phyloP scores from a whole-genome alignment of 805 yeast genomes.

The Candida loeiensis region DNA sequence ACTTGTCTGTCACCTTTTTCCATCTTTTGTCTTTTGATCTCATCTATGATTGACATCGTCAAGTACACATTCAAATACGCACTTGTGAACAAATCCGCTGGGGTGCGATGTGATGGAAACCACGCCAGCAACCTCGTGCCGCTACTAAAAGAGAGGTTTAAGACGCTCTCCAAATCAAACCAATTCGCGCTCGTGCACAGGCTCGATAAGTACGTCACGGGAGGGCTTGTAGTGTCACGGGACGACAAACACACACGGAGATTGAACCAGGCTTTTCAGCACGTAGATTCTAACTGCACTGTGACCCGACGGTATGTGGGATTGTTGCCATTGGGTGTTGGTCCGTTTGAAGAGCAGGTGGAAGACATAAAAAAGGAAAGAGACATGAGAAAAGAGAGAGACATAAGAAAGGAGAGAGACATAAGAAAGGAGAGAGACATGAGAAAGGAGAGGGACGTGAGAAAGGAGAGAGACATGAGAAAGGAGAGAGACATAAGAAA shows the following conservation, averaged over 20 bases:
- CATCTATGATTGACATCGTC: constrained; percentile 11
- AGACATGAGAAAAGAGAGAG: no score
- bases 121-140: constrained; percentile 12
- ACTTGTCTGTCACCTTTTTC: background rate
- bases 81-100: constrained; percentile 22
- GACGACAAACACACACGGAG: constrained; percentile 15
- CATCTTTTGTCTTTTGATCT: background rate
- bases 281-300: background rate
- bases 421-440: no score
- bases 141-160: constrained; percentile 12
- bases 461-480: no score
- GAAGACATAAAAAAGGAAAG: no score
- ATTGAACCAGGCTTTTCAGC: constrained; percentile 6
- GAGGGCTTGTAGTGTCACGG: constrained; percentile 21
- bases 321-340: constrained; percentile 7
- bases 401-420: no score
- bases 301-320: constrained; percentile 20
- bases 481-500: no score
- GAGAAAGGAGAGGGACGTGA: no score
- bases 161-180: constrained; percentile 8
- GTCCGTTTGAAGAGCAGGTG: constrained; percentile 1
- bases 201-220: constrained; percentile 23
- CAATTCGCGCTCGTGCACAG: constrained; percentile 18
- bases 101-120: constrained; percentile 16
- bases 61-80: constrained; percentile 17